phyloP scores from a whole-genome alignment of 2,329 filamentous ascomycete genomes.

The Fusarium sp. region DNA sequence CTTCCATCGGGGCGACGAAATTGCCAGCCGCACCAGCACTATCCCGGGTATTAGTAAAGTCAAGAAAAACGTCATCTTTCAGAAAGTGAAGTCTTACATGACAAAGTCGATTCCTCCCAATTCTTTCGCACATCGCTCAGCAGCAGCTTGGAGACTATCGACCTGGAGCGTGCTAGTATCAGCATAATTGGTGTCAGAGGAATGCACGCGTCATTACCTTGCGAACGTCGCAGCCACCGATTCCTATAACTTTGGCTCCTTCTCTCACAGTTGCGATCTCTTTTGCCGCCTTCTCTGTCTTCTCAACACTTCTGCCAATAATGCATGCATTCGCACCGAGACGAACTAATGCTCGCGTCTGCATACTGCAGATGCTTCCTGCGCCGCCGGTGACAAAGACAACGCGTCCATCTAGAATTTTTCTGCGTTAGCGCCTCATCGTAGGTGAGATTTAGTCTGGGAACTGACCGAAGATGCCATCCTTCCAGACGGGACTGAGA shows the following conservation, averaged over 20 bases:
- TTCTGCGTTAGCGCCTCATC: constrained; percentile 5
- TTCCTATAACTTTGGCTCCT: constrained; percentile 86
- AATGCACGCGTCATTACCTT: constrained; percentile 59
- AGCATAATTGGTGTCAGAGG: not conserved
- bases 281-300: constrained; percentile 83
- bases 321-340: constrained; percentile 96
- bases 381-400: constrained; percentile 96
- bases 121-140: constrained; percentile 82
- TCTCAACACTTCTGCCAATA: constrained; percentile 87
- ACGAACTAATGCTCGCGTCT: constrained; percentile 90
- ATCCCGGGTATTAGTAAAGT: constrained; percentile 13
- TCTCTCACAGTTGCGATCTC: constrained; percentile 84
- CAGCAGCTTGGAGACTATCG: constrained; percentile 68
- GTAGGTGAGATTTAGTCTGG: not conserved
- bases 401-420: constrained; percentile 79
- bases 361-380: constrained; percentile 92
- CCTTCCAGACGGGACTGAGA: constrained; percentile 85
- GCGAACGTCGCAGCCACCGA: constrained; percentile 84
- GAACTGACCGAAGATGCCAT: constrained; percentile 83
- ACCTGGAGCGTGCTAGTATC: constrained; percentile 37
- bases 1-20: constrained; percentile 87
- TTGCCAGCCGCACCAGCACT: constrained; percentile 96
- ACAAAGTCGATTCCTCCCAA: constrained; percentile 92
- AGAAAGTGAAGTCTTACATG: constrained; percentile 71
- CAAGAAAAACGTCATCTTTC: not conserved